Base-by-base conservation (phyloP, 306 rosid species). In the Oxytropis ochrocephala region DNA sequence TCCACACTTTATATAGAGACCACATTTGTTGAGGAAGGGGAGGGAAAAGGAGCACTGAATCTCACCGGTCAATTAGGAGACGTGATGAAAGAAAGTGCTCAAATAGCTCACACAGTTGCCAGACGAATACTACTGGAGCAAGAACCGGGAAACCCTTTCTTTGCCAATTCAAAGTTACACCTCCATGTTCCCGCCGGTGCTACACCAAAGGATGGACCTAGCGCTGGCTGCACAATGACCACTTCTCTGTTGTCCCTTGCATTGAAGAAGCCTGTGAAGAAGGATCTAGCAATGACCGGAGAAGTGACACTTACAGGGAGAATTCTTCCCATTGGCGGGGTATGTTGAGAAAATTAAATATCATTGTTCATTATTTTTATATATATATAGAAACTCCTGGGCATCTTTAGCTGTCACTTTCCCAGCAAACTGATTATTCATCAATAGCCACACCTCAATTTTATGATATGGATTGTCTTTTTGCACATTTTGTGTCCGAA, bases 241-340 rank as follows among this genome's bases (percentile, higher is more conserved):
- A 91, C 99, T 74, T 95, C 99, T 69, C 67, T 95, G 74, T 71
- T 95, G 79, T 95, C 99, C 58, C 80, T 85, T 77, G 97, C 99
- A 64, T 13, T 84, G 91, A 89, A 86, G 87, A 95, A 87, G 84
- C 96, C 93, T 8, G 91, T 83, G 82, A 91, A 72, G 85, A 89
- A 74, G 84, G 96, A 95, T 82, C 80, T 95, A 59, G 99, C 99
- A 69, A 95, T 95, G 99, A 95, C 99, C 0, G 99, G 99, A 57
- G 99, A 95, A 89, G 95, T 91, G 74, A 95, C 99, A 54, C 90
- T 95, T 63, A 91, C 93, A 0, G 99, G 99, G 78, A 95, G 83
- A 84, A 89, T 95, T 75, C 99, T 95, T 76, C 99, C 99, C 52
- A 95, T 95, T 67, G 99, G 99, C 7, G 99, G 99, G 88, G 99